phyloP scores from a whole-genome alignment of 129 eudicot genomes.

The Calendula officinalis region DNA sequence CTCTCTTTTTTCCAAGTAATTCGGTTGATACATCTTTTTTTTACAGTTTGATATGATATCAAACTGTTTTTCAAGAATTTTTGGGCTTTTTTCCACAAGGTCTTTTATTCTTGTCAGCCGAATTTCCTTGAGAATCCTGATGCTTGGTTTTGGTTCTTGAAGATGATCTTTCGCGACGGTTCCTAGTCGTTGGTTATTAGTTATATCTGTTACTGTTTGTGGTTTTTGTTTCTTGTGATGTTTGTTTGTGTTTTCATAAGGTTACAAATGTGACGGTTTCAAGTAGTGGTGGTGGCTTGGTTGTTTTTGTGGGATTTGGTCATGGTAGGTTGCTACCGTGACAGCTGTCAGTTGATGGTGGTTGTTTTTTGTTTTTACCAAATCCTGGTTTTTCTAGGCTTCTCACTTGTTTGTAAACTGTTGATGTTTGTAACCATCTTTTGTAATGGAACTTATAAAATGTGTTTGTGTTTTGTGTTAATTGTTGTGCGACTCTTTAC shows the following conservation, averaged over 20 bases:
- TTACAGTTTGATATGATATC: slow-evolving; percentile 37
- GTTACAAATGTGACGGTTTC: slow-evolving; percentile 32
- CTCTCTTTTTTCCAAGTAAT: slow-evolving; percentile 54
- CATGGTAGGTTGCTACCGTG: slow-evolving; percentile 37
- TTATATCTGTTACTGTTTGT: slow-evolving; percentile 21
- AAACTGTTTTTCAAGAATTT: slow-evolving; percentile 64
- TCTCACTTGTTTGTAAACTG: slow-evolving; percentile 36
- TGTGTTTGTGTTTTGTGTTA: slow-evolving; percentile 17
- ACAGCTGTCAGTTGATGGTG: slow-evolving; percentile 41
- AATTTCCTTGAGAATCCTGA: slow-evolving; percentile 41
- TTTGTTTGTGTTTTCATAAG: slow-evolving; percentile 27
- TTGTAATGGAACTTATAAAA: slow-evolving; percentile 30
- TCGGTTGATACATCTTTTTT: slow-evolving; percentile 50
- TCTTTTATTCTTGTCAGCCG: slow-evolving; percentile 43
- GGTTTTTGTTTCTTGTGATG: slow-evolving; percentile 24
- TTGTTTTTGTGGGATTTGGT: slow-evolving; percentile 55
- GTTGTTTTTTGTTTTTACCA: slow-evolving; percentile 53
- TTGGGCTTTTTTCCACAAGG: slow-evolving; percentile 33
- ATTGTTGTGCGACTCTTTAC: neutral
- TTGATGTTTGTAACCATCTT: slow-evolving; percentile 35
- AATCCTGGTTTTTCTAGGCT: slow-evolving; percentile 54
- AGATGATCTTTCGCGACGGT: slow-evolving; percentile 20
- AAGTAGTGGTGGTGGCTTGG: slow-evolving; percentile 35
- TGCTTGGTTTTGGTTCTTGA: slow-evolving; percentile 43
- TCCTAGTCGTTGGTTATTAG: slow-evolving; percentile 30